Conservation (phyloP, 306 rosid species). For the Prinsepia uniflora region DNA sequence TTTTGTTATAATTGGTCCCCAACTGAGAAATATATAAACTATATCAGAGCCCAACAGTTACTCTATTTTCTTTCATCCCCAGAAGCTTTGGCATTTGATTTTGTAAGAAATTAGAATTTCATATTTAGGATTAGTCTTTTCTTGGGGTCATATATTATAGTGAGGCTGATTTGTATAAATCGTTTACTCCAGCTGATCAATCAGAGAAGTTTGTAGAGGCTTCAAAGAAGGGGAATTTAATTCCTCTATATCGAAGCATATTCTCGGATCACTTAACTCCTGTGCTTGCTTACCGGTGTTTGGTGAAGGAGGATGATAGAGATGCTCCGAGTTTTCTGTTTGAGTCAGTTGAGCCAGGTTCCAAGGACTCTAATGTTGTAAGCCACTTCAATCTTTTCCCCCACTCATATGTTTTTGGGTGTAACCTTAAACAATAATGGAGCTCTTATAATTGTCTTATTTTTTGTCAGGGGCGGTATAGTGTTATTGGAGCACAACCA, state of each 20-base stretch:
- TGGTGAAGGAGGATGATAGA: conserved; percentile 92
- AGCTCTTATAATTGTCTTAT: not conserved
- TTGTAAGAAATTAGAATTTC: not conserved
- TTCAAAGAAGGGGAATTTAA: conserved; percentile 76
- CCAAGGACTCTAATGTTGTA: conserved; percentile 58
- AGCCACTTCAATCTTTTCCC: conserved; percentile 15
- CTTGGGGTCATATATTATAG: not conserved
- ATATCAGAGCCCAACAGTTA: not conserved
- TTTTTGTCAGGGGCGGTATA: conserved; percentile 69
- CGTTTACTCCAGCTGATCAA: conserved; percentile 48
- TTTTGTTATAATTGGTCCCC: not conserved
- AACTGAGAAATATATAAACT: not conserved
- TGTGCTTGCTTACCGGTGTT: conserved; percentile 90
- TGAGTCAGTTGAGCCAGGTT: conserved; percentile 88
- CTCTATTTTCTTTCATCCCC: not conserved
- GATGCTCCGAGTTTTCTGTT: conserved; percentile 94
- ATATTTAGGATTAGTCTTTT: not conserved
- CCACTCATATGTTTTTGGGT: not conserved
- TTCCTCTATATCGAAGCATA: conserved; percentile 67
- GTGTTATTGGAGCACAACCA: conserved; percentile 91
- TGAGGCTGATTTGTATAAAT: conserved; percentile 10
- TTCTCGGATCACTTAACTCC: conserved; percentile 96
- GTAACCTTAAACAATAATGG: not conserved
- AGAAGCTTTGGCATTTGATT: not conserved
- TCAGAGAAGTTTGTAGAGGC: conserved; percentile 63